Evolutionary conservation across 2,329 filamentous ascomycete species (phyloP), one percentile per base, ranked within the genome.

Genomic region (Xylaria sp.): DNA sequence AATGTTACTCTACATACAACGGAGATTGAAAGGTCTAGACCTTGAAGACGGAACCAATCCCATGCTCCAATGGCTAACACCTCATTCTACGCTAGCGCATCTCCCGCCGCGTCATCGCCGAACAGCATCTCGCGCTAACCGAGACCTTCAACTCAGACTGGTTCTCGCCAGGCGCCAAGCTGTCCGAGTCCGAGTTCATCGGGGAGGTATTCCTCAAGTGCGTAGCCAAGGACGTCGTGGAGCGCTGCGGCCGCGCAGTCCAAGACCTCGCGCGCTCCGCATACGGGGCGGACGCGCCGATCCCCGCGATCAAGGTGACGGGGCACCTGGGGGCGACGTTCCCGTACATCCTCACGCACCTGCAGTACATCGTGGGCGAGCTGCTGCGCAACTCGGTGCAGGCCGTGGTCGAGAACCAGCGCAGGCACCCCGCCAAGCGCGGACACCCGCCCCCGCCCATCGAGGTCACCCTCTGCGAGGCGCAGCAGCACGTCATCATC

Each of bases 351-450:
- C 85, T 97, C 53, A 95, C 90, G 72, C 95, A 98, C 74, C 85
- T 99, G 53, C 94, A 99, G 78, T 99, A 99, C 77, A 97, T 99
- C 70, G 86, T 99, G 59, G 93, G 95, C 53, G 95, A 99, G 79
- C 87, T 99, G 21, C 83, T 99, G 23, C 89, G 95, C 37, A 99
- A 99, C 78, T 96, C 92, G 0, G 91, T 99, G 15, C 93, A 98
- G 77, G 93, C 93, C 19, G 88, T 95, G 37, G 89, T 96, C 62
- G 94, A 97, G 72, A 85, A 87, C 67, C 87, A 89, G 60, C 79
- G 82, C 53, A 80, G 80, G 56, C 74, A 73, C 17, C 58, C 69
- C 19, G 66, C 57, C 40, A 61, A 70, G 58, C 66, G 76, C 69
- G 62, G 61, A 63, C 15, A 60, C 10, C 54, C 76, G 15, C 90